phyloP scores from a whole-genome alignment of 768 basidiomycete genomes.

The Suillus fuscotomentosus region DNA sequence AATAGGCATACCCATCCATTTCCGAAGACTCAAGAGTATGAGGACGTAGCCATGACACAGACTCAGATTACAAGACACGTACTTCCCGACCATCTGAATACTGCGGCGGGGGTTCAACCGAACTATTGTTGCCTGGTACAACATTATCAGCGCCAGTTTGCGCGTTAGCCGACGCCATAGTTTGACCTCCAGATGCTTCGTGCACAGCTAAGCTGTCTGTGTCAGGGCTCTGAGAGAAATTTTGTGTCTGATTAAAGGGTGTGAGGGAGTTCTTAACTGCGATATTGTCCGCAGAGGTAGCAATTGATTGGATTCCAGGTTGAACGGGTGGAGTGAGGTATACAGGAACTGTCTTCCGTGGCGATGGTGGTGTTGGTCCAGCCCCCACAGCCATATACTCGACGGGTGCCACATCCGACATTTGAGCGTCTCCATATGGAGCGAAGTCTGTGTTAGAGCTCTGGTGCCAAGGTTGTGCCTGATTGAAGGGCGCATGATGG shows the following conservation, averaged over 20 bases:
- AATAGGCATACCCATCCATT: neutral
- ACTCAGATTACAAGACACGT: neutral
- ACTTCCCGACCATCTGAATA: conserved; percentile 54
- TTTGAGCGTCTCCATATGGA: conserved; percentile 16
- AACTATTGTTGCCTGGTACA: conserved; percentile 41
- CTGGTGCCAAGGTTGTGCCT: conserved; percentile 13
- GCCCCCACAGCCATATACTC: neutral
- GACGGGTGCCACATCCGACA: conserved; percentile 27
- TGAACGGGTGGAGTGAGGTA: conserved; percentile 10
- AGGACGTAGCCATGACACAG: neutral
- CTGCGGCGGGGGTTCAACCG: conserved; percentile 75
- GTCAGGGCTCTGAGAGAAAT: conserved; percentile 16
- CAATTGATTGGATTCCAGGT: neutral
- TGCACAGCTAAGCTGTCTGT: conserved; percentile 14
- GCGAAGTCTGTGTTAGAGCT: conserved; percentile 18
- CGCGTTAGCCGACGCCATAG: conserved; percentile 37
- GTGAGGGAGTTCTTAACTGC: neutral
- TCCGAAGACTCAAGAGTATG: neutral
- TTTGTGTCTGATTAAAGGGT: neutral
- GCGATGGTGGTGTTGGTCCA: conserved; percentile 31
- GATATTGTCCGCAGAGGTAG: neutral
- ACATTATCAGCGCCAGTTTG: conserved; percentile 64
- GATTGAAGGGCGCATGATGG: neutral
- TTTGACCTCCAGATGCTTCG: conserved; percentile 16
- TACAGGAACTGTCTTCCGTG: conserved; percentile 21